These are phyloP conservation scores for Aurifilum marmelostoma DNA, from an alignment of 2,329 filamentous ascomycete genomes.

Conservation along the genomic window DNA sequence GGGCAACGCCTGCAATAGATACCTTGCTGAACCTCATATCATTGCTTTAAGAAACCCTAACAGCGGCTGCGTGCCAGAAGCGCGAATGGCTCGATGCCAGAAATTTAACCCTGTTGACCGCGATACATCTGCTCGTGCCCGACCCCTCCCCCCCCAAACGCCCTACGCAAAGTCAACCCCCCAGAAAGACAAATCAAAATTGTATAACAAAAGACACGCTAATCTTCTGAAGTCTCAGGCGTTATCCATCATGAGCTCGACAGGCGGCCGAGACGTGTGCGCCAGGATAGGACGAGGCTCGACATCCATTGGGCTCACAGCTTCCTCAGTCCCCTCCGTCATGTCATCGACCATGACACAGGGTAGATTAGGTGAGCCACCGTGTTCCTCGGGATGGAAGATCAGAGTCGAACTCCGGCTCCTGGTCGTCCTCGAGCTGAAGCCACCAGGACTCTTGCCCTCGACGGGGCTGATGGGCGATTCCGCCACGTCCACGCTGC, in stretches of 20 bases:
- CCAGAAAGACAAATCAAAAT: background rate
- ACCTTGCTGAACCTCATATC: background rate
- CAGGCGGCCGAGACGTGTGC: conserved; percentile 65
- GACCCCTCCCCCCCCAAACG: conserved; percentile 15
- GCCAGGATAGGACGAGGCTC: conserved; percentile 54
- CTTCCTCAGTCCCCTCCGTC: conserved; percentile 55
- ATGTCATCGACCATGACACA: conserved; percentile 70
- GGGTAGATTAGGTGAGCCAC: conserved; percentile 59
- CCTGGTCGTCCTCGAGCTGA: conserved; percentile 37
- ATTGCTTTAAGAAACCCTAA: background rate
- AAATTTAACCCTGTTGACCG: conserved; percentile 27
- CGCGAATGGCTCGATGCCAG: conserved; percentile 10
- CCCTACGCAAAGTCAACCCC: conserved; percentile 13
- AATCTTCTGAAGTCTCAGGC: conserved; percentile 35
- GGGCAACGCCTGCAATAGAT: conserved; percentile 1
- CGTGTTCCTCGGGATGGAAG: conserved; percentile 63
- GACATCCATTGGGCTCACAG: conserved; percentile 47
- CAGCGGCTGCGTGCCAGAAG: conserved; percentile 5
- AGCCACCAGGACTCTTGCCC: conserved; percentile 32
- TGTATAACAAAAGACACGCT: background rate
- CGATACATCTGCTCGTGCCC: conserved; percentile 20
- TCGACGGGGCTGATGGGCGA: conserved; percentile 38
- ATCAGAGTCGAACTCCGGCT: conserved; percentile 69
- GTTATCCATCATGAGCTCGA: conserved; percentile 68
- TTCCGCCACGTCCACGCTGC: conserved; percentile 30